Percentiles rank a stretch among this genome's conserved stretches.
Evolutionary conservation across 495 filamentous ascomycete genomes (phyloP).

Genomic region (Penicillium nucicola): DNA sequence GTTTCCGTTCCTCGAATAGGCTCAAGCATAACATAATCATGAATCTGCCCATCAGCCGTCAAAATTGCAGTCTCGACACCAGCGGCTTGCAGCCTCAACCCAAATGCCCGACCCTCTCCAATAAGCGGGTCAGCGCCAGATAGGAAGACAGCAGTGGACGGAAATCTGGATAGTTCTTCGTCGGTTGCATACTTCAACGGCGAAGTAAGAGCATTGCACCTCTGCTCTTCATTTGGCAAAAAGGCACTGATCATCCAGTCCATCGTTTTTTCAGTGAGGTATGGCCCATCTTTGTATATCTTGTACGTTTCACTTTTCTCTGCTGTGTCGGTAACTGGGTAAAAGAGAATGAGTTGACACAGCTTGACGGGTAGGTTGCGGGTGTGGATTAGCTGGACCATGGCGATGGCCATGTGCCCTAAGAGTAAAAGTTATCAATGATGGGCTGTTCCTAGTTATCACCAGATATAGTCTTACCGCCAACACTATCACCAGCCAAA

Average conservation of each 20-base stretch:
- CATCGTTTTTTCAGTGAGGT: background rate
- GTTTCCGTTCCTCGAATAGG: background rate
- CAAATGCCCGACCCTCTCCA: background rate
- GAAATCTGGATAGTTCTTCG: background rate
- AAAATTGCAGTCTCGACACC: background rate
- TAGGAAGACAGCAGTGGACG: background rate
- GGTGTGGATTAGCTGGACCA: background rate
- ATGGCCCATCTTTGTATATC: background rate
- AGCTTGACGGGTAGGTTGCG: background rate
- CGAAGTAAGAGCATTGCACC: background rate
- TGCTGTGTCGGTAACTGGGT: background rate
- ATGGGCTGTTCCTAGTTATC: background rate
- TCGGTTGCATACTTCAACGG: background rate
- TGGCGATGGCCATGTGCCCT: slow-evolving; percentile 4
- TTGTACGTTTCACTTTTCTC: background rate
- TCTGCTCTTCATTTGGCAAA: background rate
- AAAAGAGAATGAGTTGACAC: background rate
- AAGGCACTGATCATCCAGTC: slow-evolving; percentile 1
- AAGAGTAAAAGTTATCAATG: background rate
- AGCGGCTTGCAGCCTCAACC: background rate
- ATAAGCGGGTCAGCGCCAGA: background rate
- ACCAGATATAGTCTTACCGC: background rate
- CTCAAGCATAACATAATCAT: slow-evolving; percentile 6
- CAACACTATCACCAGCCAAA: background rate
- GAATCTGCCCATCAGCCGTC: slow-evolving; percentile 3